A percentile compares a stretch with the other conserved stretches of the same genome.
Conservation (phyloP, 192 early-diverging fungal species). For the Mycoemilia scoparia region DNA sequence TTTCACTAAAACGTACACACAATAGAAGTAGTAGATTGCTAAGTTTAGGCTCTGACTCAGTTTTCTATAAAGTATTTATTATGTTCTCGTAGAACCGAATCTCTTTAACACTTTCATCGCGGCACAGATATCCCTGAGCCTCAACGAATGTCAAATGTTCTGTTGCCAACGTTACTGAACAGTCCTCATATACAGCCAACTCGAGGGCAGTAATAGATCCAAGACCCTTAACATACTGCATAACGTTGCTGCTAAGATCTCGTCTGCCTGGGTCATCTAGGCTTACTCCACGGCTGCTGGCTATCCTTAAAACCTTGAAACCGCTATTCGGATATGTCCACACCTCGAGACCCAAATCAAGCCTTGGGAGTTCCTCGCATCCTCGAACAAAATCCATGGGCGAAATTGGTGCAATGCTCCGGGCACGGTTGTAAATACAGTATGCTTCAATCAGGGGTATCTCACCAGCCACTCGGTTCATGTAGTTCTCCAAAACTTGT, state of each 20-base stretch:
- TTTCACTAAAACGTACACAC: too few relatives aligned
- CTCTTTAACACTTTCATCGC: conserved; percentile 76
- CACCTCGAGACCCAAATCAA: conserved; percentile 55
- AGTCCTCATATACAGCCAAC: conserved; percentile 36
- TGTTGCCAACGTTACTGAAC: conserved; percentile 19
- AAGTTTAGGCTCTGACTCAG: too few relatives aligned
- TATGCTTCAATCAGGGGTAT: conserved; percentile 79
- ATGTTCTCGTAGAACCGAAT: conserved; percentile 68
- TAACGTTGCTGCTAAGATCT: conserved; percentile 38
- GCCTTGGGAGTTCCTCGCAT: conserved; percentile 38
- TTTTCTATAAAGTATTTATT: too few relatives aligned
- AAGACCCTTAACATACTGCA: conserved; percentile 23
- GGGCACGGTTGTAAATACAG: conserved; percentile 86
- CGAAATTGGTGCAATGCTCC: conserved; percentile 75
- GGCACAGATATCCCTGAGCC: conserved; percentile 55
- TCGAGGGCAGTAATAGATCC: conserved; percentile 50
- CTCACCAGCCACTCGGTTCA: conserved; percentile 46
- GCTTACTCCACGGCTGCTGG: too few relatives aligned
- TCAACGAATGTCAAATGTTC: conserved; percentile 52
- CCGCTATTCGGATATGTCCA: conserved; percentile 66
- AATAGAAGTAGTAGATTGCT: too few relatives aligned
- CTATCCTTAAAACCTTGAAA: conserved; percentile 40
- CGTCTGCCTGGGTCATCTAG: too few relatives aligned
- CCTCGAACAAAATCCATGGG: conserved; percentile 82
- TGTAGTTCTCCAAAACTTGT: conserved; percentile 56